Evolutionary conservation across 2,329 filamentous ascomycete genomes (phyloP).

Genomic region (Thielaviopsis musarum): DNA sequence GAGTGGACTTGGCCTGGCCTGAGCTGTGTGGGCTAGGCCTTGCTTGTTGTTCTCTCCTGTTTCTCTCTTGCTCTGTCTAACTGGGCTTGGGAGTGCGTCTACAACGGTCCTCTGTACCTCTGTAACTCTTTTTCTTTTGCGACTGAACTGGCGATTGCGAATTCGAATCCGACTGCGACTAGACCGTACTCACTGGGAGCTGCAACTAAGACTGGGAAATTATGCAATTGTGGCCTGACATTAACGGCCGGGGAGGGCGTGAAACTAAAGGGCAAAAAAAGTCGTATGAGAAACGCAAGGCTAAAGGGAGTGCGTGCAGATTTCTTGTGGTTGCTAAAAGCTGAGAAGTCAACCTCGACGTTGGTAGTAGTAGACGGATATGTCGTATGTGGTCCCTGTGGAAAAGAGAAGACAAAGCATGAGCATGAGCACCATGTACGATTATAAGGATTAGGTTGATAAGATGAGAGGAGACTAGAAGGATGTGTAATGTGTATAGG

Average conservation of each 20-base stretch:
- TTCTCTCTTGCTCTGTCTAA: not conserved
- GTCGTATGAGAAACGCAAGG: not conserved
- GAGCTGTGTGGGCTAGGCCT: not conserved
- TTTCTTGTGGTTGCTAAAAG: not conserved
- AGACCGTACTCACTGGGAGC: not conserved
- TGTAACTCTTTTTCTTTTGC: not conserved
- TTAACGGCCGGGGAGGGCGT: constrained; percentile 8
- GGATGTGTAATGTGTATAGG: not conserved
- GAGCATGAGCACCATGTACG: not conserved
- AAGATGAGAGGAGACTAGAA: not conserved
- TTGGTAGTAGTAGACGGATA: not conserved
- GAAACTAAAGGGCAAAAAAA: constrained; percentile 4
- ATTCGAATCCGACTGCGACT: not conserved
- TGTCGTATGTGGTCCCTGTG: not conserved
- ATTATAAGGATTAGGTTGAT: not conserved
- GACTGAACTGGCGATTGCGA: not conserved
- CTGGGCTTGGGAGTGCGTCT: not conserved
- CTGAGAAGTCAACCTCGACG: not conserved
- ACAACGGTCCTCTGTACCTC: not conserved
- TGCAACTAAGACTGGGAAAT: constrained; percentile 3
- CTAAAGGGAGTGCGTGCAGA: not conserved
- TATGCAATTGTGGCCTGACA: constrained; percentile 13
- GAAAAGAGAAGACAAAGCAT: not conserved
- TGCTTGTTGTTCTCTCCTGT: not conserved
- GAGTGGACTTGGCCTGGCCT: not conserved